phyloP scores from a whole-genome alignment of 129 eudicot genomes.

The Lonicera japonica region DNA sequence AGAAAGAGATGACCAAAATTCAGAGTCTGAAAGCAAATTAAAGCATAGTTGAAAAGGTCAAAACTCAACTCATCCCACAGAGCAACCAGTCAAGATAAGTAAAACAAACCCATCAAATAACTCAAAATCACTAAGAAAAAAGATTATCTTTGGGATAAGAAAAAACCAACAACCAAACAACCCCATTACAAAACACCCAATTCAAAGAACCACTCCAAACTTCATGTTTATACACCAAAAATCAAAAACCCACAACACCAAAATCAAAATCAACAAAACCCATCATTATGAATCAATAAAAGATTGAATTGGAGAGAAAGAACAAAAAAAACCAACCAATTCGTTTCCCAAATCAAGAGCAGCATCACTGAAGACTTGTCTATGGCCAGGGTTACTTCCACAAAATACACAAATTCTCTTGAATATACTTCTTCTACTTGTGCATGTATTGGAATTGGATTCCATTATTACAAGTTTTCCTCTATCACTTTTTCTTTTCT shows the following conservation, averaged over 20 bases:
- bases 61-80: too few relatives aligned
- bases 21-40: background rate
- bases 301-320: background rate
- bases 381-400: constrained; percentile 84
- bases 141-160: background rate
- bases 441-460: constrained; percentile 27
- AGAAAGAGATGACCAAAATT: background rate
- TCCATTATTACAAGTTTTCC: constrained; percentile 33
- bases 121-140: background rate
- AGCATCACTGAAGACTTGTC: constrained; percentile 83
- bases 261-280: background rate
- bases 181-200: constrained; percentile 4
- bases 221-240: background rate
- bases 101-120: background rate
- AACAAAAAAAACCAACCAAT: constrained; percentile 41
- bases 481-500: constrained; percentile 15
- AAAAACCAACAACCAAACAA: background rate
- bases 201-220: constrained; percentile 1
- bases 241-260: background rate
- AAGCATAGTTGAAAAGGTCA: background rate
- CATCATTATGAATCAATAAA: background rate
- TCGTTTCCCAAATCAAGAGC: constrained; percentile 84
- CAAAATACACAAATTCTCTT: constrained; percentile 83
- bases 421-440: constrained; percentile 22
- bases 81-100: background rate